Conservation (phyloP, 345 rosid species). For the Conringia planisiliqua region DNA sequence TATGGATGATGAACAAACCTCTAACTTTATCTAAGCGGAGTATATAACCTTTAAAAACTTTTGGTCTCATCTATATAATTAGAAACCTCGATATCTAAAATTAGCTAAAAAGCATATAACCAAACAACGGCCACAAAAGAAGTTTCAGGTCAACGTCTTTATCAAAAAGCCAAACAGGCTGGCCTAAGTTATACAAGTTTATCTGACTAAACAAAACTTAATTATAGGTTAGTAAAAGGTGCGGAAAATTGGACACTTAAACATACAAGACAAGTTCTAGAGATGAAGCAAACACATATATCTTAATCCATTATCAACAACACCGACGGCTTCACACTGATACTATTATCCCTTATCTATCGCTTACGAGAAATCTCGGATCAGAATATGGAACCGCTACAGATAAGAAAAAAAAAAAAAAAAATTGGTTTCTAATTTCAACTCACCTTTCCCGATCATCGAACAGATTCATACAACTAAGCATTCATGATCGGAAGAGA, state of each 20-base stretch:
- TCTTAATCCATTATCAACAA: background rate
- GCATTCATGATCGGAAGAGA: conserved; percentile 1
- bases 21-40: background rate
- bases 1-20: conserved; percentile 10
- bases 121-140: conserved; percentile 27
- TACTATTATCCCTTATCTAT: background rate
- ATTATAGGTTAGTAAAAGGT: background rate
- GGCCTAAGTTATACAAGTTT: background rate
- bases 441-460: background rate
- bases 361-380: background rate
- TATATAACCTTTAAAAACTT: background rate
- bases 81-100: conserved; percentile 21
- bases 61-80: conserved; percentile 18
- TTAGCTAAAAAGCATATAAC: conserved; percentile 25
- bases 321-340: background rate
- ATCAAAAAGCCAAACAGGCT: conserved; percentile 8
- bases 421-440: background rate
- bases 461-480: background rate
- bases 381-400: background rate
- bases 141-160: conserved; percentile 27
- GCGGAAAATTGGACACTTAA: background rate
- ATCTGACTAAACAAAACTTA: background rate
- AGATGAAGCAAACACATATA: background rate
- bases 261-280: background rate
- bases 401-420: background rate